Base-by-base conservation (phyloP, 306 rosid genomes). In the Rosa multiflora region DNA sequence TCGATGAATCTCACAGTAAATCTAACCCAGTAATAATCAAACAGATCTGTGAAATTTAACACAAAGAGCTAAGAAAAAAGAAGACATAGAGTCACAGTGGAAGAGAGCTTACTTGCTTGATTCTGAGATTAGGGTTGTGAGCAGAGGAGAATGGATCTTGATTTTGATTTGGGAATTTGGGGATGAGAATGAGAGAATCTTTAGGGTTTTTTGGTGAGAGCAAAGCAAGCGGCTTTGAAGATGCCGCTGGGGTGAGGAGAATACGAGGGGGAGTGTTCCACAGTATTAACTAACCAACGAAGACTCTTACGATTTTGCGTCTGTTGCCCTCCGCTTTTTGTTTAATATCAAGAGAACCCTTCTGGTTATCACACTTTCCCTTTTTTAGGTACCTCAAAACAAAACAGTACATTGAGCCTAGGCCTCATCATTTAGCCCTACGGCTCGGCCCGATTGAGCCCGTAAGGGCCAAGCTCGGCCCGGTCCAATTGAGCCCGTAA, bases 191-290 rank as follows among this genome's bases (percentile, higher is more conserved):
- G 64, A 18, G 71, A 77, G 74, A 77, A 82, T 63, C 55, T 64
- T 49, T 71, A 43, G 78, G 85, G 81, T 64, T 77, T 74, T 61
- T 69, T n/a, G 74, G 81, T 21, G 62, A 76, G 70, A 39, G 72
- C 32, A 76, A 76, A 76, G 70, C 44, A 29, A 74, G 79, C 82
- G 35, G 69, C 87, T 48, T 83, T 72, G 82, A 68, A 56, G 79
- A 76, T 81, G 72, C 74, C 79, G 82, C 76, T 53, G 62, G 68
- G 77, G 21, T 59, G 61, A 74, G 85, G 66, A 76, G 70, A 82
- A 74, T 61, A 46, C 81, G 74, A 84, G 67, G 75, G 32, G 76
- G 67, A n/a, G 52, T 43, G 47, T 21, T 0, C 12, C 18, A 15
- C 40, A 62, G 66, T 40, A 64, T 55, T 32, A 69, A 61, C 48